Conservation (phyloP, 75 land plant genomes). For the Cunninghamia lanceolata region DNA sequence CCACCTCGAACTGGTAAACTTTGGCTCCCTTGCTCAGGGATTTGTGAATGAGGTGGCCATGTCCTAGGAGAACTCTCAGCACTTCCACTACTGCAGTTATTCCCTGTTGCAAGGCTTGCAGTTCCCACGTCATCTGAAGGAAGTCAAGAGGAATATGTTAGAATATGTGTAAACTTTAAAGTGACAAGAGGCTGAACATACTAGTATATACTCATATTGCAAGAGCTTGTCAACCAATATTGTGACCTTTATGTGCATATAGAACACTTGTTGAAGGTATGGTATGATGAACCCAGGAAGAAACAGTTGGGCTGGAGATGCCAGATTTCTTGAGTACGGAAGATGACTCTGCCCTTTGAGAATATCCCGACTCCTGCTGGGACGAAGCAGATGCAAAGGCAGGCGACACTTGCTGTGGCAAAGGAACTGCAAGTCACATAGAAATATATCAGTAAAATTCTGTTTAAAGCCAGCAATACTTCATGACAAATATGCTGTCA, state of each 20-base stretch:
- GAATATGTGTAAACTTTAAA: neutral
- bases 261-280: conserved; percentile 18
- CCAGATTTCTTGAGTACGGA: conserved; percentile 34
- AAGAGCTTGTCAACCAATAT: neutral
- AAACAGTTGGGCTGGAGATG: conserved; percentile 21
- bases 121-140: conserved; percentile 18
- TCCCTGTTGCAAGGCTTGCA: conserved; percentile 19
- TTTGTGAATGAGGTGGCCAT: conserved; percentile 30
- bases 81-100: conserved; percentile 32
- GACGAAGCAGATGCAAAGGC: conserved; percentile 29
- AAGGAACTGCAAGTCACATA: conserved; percentile 27
- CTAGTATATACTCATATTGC: neutral
- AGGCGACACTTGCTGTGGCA: conserved; percentile 17
- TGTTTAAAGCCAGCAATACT: neutral
- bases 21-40: conserved; percentile 31
- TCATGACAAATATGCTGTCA: neutral
- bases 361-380: conserved; percentile 30
- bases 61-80: conserved; percentile 36
- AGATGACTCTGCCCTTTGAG: conserved; percentile 31
- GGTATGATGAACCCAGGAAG: conserved; percentile 40
- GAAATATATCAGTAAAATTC: conserved; percentile 7
- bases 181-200: neutral
- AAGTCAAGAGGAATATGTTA: neutral
- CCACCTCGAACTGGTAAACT: conserved; percentile 39
- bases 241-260: conserved; percentile 31